These are phyloP conservation scores for Henckelia pumila DNA, from an alignment of 257 asterid genomes.

Conservation along the genomic window DNA sequence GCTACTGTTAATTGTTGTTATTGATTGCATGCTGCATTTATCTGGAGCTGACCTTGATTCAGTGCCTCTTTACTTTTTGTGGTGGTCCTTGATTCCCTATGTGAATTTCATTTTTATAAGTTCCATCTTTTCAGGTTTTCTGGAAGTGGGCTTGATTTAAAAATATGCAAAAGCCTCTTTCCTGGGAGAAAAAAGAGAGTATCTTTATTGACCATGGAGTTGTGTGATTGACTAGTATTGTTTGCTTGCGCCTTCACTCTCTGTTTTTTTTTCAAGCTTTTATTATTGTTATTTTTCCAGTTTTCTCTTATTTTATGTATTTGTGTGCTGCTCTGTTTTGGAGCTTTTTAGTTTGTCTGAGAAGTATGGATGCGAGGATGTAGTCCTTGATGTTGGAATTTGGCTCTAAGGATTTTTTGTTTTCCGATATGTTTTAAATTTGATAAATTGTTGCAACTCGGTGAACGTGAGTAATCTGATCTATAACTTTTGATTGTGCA, in stretches of 20 bases:
- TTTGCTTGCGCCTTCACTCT: conserved; percentile 33
- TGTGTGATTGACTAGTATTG: conserved; percentile 36
- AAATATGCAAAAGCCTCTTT: conserved; percentile 35
- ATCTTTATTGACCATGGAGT: conserved; percentile 14
- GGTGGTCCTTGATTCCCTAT: conserved; percentile 45
- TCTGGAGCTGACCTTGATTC: conserved; percentile 45
- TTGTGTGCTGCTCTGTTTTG: neutral
- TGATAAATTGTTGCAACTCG: neutral
- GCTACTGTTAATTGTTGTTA: conserved; percentile 7
- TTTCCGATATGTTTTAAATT: neutral
- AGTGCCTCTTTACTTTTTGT: conserved; percentile 27
- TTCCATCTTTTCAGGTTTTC: conserved; percentile 37
- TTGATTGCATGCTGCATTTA: conserved; percentile 39
- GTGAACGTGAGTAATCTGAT: neutral
- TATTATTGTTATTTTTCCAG: conserved; percentile 22
- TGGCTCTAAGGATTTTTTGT: neutral
- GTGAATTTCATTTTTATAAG: conserved; percentile 34
- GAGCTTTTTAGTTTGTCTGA: neutral
- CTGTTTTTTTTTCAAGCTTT: conserved; percentile 27
- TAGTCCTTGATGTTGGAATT: neutral
- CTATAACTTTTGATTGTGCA: neutral
- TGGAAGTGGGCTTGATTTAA: conserved; percentile 32
- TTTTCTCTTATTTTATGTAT: conserved; percentile 13
- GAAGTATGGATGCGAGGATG: neutral
- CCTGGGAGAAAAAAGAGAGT: conserved; percentile 27